Base-by-base conservation (phyloP, 2,329 filamentous ascomycete species). In the Pseudogymnoascus sp. region DNA sequence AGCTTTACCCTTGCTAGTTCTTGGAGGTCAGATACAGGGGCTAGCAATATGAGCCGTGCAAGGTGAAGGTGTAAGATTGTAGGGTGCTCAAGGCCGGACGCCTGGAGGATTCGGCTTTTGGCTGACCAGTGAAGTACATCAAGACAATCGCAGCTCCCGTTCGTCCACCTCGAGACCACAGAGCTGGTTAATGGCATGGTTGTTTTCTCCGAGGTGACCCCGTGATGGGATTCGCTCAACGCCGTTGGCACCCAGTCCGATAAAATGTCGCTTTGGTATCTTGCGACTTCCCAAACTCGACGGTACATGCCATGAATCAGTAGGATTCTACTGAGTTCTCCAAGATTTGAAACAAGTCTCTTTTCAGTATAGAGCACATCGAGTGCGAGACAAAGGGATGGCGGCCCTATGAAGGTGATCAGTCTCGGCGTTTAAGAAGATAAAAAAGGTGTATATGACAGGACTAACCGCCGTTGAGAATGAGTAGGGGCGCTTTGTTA, bases 41-140 rank as follows among this genome's bases (percentile, higher is more conserved):
- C 63, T 0, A 85, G 76, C 1, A 86, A 72, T 0, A 85, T 73
- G 1, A 85, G 75, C 1, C 84, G 77, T 0, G 83, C 79, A 1
- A 81, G 71, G 67, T 86, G 84, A 2, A 86, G 76, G 67, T 85
- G 82, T 6, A 85, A 71, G 0, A 86, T 76, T 1, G 80, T 83
- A 2, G 81, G 77, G 64, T 84, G 81, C 65, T 85, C 83, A 5
- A 80, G 74, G 0, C 83, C 83, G 1, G 77, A 75, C 1, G 77
- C 73, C 60, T 78, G 77, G 4, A 80, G 79, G 31, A 83, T 79
- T 0, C 77, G 78, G 45, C 77, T 79, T 66, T 84, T 84, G 2
- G 83, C 83, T 16, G 79, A 77, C 83, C 83, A 85, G 68, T 86
- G 82, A 1, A 86, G 74, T 1, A 85, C 78, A 64, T 86, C 83